Evolutionary conservation across 2,329 filamentous ascomycete genomes (phyloP).

Genomic region (Tothia fuscella): DNA sequence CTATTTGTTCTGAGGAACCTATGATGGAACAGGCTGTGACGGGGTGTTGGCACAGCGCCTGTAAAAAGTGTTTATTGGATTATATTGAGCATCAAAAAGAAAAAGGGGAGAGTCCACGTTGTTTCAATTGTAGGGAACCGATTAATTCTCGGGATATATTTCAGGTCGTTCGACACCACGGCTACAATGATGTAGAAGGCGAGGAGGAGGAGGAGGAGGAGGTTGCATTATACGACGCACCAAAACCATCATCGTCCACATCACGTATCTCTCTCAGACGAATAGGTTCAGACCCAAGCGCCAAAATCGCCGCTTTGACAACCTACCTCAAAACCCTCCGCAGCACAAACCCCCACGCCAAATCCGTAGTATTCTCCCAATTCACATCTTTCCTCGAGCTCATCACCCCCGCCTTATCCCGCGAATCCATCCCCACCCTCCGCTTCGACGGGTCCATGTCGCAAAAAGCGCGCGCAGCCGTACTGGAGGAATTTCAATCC

Average conservation of each 20-base stretch:
- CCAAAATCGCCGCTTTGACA: constrained; percentile 76
- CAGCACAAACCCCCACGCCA: constrained; percentile 54
- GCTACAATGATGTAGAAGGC: constrained; percentile 34
- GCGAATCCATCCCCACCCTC: constrained; percentile 64
- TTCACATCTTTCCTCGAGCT: constrained; percentile 94
- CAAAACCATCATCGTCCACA: constrained; percentile 16
- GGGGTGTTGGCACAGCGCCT: constrained; percentile 94
- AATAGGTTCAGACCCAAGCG: constrained; percentile 56
- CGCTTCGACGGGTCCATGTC: constrained; percentile 85
- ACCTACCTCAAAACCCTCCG: constrained; percentile 60
- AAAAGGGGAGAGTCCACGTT: constrained; percentile 63
- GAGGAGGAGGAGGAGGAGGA: constrained; percentile 19
- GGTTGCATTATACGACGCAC: constrained; percentile 1
- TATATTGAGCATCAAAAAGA: constrained; percentile 81
- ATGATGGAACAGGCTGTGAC: constrained; percentile 84
- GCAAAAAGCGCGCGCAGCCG: constrained; percentile 70
- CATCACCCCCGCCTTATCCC: constrained; percentile 67
- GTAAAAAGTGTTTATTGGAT: constrained; percentile 81
- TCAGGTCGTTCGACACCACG: constrained; percentile 74
- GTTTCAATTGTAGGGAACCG: constrained; percentile 79
- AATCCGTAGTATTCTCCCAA: constrained; percentile 91
- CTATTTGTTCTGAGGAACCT: constrained; percentile 87
- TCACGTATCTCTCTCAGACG: constrained; percentile 48
- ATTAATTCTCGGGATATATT: constrained; percentile 80
- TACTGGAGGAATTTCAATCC: constrained; percentile 38